Evolutionary conservation across 2,329 filamentous ascomycete genomes (phyloP).

Genomic region (Fusarium sp.): DNA sequence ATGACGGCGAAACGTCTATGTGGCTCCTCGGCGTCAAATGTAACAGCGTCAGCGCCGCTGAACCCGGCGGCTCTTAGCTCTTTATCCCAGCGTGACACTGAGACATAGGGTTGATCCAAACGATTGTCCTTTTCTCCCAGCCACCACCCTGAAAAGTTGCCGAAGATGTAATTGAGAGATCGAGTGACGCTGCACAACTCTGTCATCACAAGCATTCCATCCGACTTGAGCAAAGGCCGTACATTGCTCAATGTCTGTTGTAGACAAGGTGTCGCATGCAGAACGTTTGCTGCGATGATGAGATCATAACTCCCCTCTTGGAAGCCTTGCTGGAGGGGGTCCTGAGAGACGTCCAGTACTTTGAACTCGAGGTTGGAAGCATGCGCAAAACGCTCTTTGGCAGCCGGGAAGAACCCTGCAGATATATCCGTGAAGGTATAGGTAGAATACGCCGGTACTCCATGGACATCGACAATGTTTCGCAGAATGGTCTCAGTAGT

Average conservation of each 20-base stretch:
- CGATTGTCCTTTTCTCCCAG: constrained; percentile 8
- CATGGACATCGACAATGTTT: neutral
- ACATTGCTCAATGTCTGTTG: constrained; percentile 34
- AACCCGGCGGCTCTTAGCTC: constrained; percentile 4
- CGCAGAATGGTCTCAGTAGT: constrained; percentile 13
- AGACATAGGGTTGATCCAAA: constrained; percentile 10
- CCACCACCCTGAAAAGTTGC: constrained; percentile 50
- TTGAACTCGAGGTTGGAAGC: constrained; percentile 37
- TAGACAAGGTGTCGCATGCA: constrained; percentile 47
- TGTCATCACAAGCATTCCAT: constrained; percentile 44
- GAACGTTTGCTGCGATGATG: constrained; percentile 44
- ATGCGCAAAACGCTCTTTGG: constrained; percentile 23
- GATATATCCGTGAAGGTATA: constrained; percentile 57
- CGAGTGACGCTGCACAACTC: constrained; percentile 36
- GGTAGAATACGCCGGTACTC: constrained; percentile 31
- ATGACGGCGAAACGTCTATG: constrained; percentile 11
- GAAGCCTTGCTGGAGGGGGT: constrained; percentile 33
- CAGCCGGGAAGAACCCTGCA: constrained; percentile 45
- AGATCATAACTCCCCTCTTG: constrained; percentile 34
- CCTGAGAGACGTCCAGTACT: constrained; percentile 37
- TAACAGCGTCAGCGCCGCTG: constrained; percentile 7
- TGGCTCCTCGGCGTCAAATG: constrained; percentile 12
- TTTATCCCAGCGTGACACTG: constrained; percentile 11
- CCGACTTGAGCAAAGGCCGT: constrained; percentile 38
- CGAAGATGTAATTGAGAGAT: constrained; percentile 38